phyloP scores from a whole-genome alignment of 2,329 filamentous ascomycete genomes.

The Verticillium alfalfae region DNA sequence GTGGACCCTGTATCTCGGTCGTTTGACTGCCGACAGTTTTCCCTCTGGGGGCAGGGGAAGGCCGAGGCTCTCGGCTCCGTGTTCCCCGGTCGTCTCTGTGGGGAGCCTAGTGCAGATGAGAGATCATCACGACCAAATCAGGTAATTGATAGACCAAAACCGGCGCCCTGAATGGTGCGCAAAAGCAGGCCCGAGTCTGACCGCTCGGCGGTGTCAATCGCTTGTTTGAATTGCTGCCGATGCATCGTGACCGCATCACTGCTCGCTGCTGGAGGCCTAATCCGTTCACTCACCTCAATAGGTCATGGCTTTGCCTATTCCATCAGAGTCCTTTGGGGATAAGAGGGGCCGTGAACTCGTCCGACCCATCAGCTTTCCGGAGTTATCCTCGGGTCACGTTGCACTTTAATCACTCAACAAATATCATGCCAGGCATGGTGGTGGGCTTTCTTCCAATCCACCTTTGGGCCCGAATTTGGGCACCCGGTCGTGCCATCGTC shows the following conservation, averaged over 20 bases:
- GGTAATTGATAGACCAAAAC: not conserved
- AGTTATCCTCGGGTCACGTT: not conserved
- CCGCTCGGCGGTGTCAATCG: not conserved
- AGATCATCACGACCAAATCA: not conserved
- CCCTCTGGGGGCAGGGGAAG: not conserved
- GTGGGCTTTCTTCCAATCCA: constrained; percentile 6
- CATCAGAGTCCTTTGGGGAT: not conserved
- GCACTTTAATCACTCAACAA: not conserved
- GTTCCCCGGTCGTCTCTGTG: not conserved
- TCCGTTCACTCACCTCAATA: not conserved
- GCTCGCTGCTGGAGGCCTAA: not conserved
- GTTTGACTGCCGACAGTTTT: not conserved
- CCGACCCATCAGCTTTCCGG: not conserved
- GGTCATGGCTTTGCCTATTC: not conserved
- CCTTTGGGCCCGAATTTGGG: not conserved
- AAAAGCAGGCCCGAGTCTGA: not conserved
- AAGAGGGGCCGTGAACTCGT: not conserved
- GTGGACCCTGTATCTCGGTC: not conserved
- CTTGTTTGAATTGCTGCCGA: not conserved
- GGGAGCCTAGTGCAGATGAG: not conserved
- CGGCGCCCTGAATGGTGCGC: not conserved
- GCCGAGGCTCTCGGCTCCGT: not conserved
- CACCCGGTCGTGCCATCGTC: too few relatives aligned
- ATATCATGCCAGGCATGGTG: constrained; percentile 1
- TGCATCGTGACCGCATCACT: not conserved